Base-by-base conservation (phyloP, 225 moss, liverwort and hornwort genomes). In the Marchantia paleacea region DNA sequence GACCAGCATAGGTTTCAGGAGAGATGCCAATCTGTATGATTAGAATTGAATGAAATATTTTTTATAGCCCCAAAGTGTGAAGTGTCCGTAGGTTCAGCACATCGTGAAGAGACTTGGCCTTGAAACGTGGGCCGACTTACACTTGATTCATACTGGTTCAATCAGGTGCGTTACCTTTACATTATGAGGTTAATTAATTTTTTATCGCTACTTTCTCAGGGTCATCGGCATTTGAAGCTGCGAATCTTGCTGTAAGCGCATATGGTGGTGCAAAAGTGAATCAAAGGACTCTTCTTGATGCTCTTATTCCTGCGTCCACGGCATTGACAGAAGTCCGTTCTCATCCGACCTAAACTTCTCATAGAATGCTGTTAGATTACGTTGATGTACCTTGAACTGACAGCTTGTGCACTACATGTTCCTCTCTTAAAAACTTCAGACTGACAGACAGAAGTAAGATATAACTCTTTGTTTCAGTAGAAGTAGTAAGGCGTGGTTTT, bases 251-350 rank as follows among this genome's bases (percentile, higher is more conserved):
- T 60, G 89, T 97, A 69, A 85, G 89, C 70, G 90, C 81, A 66
- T 97, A 97, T 77, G 97, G 97, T 75, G 97, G 97, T 83, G 97
- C 97, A 52, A 84, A 90, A 64, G 81, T 90, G 66, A 94, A 94
- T 65, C 92, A 93, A 64, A 92, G 97, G 80, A 97, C 97, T 61
- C 83, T 97, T 71, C 85, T 97, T 71, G 97, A 97, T 90, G 90
- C 97, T 61, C 89, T 97, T 12, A 85, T 92, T 72, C 97, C 97
- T 89, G 93, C 94, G 63, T 91, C 93, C 60, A 88, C 84, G 72
- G 87, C 90, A 11, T 82, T 97, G 75, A 68, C 83, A 83, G 89
- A 90, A 88, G 97, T 94, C 81, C 68, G 82, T 74, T 13, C 5
- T 12, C 15, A 72, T 11, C 72, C 10, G 19, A 72, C 50, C 51